phyloP scores from a whole-genome alignment of 257 asterid species.

The Nicotiana noctiflora region DNA sequence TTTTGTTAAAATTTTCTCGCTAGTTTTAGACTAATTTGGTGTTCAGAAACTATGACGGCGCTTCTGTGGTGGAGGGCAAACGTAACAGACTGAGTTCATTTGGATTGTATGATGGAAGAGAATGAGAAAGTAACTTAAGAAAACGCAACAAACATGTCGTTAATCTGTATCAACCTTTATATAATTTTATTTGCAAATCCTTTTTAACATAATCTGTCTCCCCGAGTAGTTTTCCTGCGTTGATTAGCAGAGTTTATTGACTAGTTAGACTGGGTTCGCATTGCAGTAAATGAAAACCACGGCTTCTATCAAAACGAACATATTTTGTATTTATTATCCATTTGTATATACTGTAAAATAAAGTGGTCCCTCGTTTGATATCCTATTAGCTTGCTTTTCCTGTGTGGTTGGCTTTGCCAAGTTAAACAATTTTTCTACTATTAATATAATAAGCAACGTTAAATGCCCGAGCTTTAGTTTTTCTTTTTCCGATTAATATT shows the following conservation, averaged over 20 bases:
- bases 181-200: too few relatives aligned
- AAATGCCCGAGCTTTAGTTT: too few relatives aligned
- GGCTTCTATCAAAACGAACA: too few relatives aligned
- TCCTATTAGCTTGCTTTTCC: too few relatives aligned
- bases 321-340: too few relatives aligned
- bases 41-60: neutral
- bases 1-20: neutral
- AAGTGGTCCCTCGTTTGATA: too few relatives aligned
- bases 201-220: too few relatives aligned
- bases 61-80: neutral
- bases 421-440: too few relatives aligned
- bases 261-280: neutral
- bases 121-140: neutral
- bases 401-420: too few relatives aligned
- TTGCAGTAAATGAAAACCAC: neutral
- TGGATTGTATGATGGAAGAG: neutral
- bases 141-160: neutral
- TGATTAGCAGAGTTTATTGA: neutral
- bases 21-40: neutral
- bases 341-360: too few relatives aligned
- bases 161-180: neutral
- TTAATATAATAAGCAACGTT: neutral
- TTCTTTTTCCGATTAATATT: too few relatives aligned
- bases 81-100: neutral
- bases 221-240: neutral